Conservation (phyloP, 2,329 filamentous ascomycete genomes). For the Verticillium nubilum region DNA sequence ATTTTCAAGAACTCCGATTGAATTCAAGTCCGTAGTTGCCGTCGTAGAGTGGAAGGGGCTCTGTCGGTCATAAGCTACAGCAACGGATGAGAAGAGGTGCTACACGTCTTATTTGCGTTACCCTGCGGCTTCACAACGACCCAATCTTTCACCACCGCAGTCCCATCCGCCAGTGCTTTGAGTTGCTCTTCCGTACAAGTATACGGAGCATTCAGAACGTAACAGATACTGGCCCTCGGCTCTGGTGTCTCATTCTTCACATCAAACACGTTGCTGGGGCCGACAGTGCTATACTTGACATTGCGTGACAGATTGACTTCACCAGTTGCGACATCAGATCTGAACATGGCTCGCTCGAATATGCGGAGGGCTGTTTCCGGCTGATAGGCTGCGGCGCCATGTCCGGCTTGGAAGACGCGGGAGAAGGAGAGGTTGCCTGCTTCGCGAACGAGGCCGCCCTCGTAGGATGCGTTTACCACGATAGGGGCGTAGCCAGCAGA, state of each 20-base stretch:
- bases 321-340: slow-evolving; percentile 41
- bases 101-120: background rate
- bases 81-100: no score
- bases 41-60: no score
- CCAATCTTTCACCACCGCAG: slow-evolving; percentile 42
- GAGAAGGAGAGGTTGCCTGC: slow-evolving; percentile 58
- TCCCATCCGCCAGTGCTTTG: slow-evolving; percentile 40
- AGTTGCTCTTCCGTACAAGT: slow-evolving; percentile 53
- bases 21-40: no score
- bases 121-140: slow-evolving; percentile 16
- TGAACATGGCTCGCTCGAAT: slow-evolving; percentile 43
- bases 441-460: slow-evolving; percentile 60
- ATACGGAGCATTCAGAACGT: slow-evolving; percentile 42
- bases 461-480: slow-evolving; percentile 50
- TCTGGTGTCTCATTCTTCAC: slow-evolving; percentile 41
- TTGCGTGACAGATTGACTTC: slow-evolving; percentile 13
- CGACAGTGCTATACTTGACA: slow-evolving; percentile 18
- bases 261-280: slow-evolving; percentile 30
- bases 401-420: slow-evolving; percentile 49
- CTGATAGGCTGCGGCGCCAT: slow-evolving; percentile 45
- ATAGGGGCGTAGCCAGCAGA: slow-evolving; percentile 61
- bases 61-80: no score
- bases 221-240: slow-evolving; percentile 50
- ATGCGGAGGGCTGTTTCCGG: slow-evolving; percentile 37
- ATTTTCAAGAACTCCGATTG: no score